Conservation (phyloP, 805 yeast genomes). For the Yamadazyma scolyti region DNA sequence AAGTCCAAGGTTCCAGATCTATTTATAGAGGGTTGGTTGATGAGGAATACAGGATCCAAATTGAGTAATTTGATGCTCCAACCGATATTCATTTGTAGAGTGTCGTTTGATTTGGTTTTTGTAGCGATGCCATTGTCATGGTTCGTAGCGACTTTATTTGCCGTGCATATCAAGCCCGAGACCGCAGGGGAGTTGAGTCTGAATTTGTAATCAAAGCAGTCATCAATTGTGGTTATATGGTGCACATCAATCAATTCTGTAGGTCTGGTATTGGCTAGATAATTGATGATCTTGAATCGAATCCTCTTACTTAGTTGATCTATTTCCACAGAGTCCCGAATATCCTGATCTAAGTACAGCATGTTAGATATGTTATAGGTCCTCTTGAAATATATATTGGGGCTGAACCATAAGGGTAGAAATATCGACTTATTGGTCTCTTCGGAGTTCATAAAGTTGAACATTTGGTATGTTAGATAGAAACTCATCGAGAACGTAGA, state of each 20-base stretch:
- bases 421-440: conserved; percentile 12
- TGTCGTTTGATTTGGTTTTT: neutral
- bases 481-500: conserved; percentile 11
- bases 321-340: conserved; percentile 13
- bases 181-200: conserved; percentile 10
- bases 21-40: conserved; percentile 11
- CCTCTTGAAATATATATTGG: conserved; percentile 28
- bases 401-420: conserved; percentile 22
- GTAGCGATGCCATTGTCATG: conserved; percentile 1
- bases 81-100: neutral
- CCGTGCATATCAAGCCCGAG: conserved; percentile 8
- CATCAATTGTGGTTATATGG: conserved; percentile 18
- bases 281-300: conserved; percentile 8
- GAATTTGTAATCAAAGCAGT: conserved; percentile 16
- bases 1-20: no score
- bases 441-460: conserved; percentile 7
- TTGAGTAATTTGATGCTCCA: conserved; percentile 12
- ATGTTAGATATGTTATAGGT: conserved; percentile 22
- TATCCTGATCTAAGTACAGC: conserved; percentile 12
- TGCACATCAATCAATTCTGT: conserved; percentile 22
- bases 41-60: conserved; percentile 4
- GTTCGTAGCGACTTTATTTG: conserved; percentile 5
- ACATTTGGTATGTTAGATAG: conserved; percentile 9
- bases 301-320: conserved; percentile 10
- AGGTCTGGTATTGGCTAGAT: conserved; percentile 17